Percentiles rank a stretch among this genome's conserved stretches.
Conservation (phyloP, 352 stramenopile species). For the Phytopythium boreale region DNA sequence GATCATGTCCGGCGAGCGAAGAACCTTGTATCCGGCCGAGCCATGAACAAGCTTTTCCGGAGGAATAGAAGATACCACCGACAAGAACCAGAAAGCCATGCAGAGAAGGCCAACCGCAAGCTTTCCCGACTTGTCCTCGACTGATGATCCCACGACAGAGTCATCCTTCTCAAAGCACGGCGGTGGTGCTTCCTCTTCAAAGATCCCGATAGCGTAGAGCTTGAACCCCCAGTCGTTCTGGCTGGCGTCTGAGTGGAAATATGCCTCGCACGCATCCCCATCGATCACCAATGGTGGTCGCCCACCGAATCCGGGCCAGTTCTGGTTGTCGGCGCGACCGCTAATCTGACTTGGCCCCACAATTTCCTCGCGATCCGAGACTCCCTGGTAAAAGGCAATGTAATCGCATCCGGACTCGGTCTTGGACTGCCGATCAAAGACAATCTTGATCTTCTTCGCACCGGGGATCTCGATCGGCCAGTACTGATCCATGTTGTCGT, state of each 20-base stretch:
- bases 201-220: slow-evolving; percentile 70
- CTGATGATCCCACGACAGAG: not conserved
- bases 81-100: slow-evolving; percentile 40
- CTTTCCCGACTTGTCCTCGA: not conserved
- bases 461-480: slow-evolving; percentile 69
- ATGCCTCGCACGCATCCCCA: slow-evolving; percentile 64
- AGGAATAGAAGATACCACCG: slow-evolving; percentile 20
- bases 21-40: slow-evolving; percentile 12
- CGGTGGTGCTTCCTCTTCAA: slow-evolving; percentile 27
- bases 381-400: slow-evolving; percentile 66
- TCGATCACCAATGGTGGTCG: slow-evolving; percentile 72
- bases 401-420: slow-evolving; percentile 68
- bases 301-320: slow-evolving; percentile 73
- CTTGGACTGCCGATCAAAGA: slow-evolving; percentile 71
- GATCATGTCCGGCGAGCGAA: slow-evolving; percentile 33
- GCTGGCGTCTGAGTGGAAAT: slow-evolving; percentile 80
- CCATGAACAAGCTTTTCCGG: slow-evolving; percentile 10
- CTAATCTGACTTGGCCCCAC: slow-evolving; percentile 60
- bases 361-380: slow-evolving; percentile 36
- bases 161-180: not conserved
- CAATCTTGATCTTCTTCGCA: slow-evolving; percentile 56
- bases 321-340: slow-evolving; percentile 60
- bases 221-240: slow-evolving; percentile 91
- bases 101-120: slow-evolving; percentile 23
- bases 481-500: slow-evolving; percentile 62